Conservation (phyloP, 2,329 filamentous ascomycete species). For the Fusarium sp. region DNA sequence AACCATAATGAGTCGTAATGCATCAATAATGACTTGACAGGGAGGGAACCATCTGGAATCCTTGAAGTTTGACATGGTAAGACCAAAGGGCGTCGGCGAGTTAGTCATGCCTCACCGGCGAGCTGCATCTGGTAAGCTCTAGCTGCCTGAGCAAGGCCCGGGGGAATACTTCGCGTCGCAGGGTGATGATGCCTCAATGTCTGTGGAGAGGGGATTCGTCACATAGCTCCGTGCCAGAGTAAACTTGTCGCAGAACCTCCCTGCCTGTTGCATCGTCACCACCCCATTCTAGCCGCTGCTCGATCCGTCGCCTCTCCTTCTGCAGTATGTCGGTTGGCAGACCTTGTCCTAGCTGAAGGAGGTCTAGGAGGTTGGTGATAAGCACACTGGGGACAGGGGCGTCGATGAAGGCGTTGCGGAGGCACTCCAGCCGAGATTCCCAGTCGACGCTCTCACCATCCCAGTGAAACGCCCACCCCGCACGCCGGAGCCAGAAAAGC, state of each 20-base stretch:
- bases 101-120: conserved; percentile 24
- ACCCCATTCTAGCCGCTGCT: conserved; percentile 48
- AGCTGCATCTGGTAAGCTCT: conserved; percentile 36
- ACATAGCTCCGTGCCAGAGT: conserved; percentile 34
- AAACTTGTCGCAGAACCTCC: conserved; percentile 42
- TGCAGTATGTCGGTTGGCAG: conserved; percentile 48
- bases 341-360: conserved; percentile 42
- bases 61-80: background rate
- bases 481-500: conserved; percentile 60
- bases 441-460: conserved; percentile 48
- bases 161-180: background rate
- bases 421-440: conserved; percentile 55
- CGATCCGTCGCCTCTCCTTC: conserved; percentile 41
- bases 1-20: conserved; percentile 9
- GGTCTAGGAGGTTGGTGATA: conserved; percentile 48
- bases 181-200: background rate
- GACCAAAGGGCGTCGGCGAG: background rate
- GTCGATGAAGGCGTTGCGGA: conserved; percentile 51
- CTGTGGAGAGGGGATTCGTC: conserved; percentile 7
- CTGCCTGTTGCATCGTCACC: conserved; percentile 40
- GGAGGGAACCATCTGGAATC: background rate
- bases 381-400: conserved; percentile 45
- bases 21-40: background rate
- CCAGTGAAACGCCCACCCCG: conserved; percentile 48
- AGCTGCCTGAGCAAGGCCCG: background rate